Conservation (phyloP, 2,329 filamentous ascomycete species). For the Aulographum hederae region DNA sequence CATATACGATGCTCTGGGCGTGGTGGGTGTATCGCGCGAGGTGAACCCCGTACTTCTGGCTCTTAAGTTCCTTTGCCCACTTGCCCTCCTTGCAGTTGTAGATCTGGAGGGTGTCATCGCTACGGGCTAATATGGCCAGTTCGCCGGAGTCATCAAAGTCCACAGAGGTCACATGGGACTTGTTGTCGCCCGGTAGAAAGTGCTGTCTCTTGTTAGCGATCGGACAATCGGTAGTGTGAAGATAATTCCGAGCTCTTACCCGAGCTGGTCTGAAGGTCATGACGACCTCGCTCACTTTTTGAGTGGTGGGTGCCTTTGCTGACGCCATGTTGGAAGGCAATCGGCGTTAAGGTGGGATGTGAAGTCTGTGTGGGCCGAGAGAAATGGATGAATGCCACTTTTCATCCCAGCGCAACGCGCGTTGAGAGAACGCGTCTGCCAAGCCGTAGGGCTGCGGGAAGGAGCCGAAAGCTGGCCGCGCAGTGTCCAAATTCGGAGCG, state of each 20-base stretch:
- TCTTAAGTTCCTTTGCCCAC: slow-evolving; percentile 73
- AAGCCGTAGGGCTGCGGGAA: too few species aligned
- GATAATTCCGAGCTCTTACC: slow-evolving; percentile 30
- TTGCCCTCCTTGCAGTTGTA: slow-evolving; percentile 87
- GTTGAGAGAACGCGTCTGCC: too few species aligned
- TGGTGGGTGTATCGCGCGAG: slow-evolving; percentile 90
- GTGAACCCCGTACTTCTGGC: slow-evolving; percentile 93
- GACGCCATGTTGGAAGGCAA: too few species aligned
- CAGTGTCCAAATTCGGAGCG: too few species aligned
- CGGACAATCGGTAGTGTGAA: not conserved
- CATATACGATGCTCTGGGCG: slow-evolving; percentile 79
- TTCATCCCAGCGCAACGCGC: too few species aligned
- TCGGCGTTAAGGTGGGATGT: too few species aligned
- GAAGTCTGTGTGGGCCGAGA: too few species aligned
- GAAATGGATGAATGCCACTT: too few species aligned
- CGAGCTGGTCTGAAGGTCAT: slow-evolving; percentile 62
- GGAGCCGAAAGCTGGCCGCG: too few species aligned
- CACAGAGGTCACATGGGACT: slow-evolving; percentile 63
- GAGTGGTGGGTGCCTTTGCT: slow-evolving; percentile 10
- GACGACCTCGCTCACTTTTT: slow-evolving; percentile 61
- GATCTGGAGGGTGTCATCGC: slow-evolving; percentile 88
- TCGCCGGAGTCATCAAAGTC: slow-evolving; percentile 95
- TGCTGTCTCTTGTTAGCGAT: slow-evolving; percentile 11
- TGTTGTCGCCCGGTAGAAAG: slow-evolving; percentile 26
- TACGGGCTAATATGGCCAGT: slow-evolving; percentile 74